phyloP scores from a whole-genome alignment of 371 early-diverging fungal species.

The Mucor mucedo region DNA sequence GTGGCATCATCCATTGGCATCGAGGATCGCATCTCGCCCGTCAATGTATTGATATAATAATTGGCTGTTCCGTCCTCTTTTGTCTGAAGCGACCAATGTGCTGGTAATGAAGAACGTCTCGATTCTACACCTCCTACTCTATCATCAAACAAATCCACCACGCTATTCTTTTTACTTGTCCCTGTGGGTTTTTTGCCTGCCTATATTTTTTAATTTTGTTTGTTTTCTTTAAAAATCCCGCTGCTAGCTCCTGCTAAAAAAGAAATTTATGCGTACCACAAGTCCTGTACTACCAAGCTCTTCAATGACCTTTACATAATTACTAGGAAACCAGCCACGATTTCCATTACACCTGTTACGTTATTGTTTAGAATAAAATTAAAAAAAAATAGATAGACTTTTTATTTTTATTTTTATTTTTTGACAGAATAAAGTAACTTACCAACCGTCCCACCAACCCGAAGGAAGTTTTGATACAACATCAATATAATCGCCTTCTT shows the following conservation, averaged over 20 bases:
- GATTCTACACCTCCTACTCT: conserved; percentile 9
- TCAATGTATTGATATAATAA: conserved; percentile 52
- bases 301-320: conserved; percentile 68
- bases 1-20: conserved; percentile 39
- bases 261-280: conserved; percentile 21
- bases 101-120: conserved; percentile 33
- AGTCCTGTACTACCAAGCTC: conserved; percentile 36
- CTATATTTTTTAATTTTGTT: too few species aligned
- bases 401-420: too few species aligned
- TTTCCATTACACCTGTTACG: conserved; percentile 43
- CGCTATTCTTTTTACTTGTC: neutral
- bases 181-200: neutral
- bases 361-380: neutral
- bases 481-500: conserved; percentile 82
- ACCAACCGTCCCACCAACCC: conserved; percentile 94
- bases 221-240: too few species aligned
- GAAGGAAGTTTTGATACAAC: conserved; percentile 82
- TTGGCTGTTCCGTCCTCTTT: conserved; percentile 52
- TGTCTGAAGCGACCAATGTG: conserved; percentile 49
- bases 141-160: conserved; percentile 22
- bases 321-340: conserved; percentile 87
- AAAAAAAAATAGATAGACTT: too few species aligned
- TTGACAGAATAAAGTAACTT: neutral
- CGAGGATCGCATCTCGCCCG: conserved; percentile 54
- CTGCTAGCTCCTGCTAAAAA: neutral